phyloP scores from a whole-genome alignment of 1,284 basidiomycete species.

The Phylloboletellus chloephorus region DNA sequence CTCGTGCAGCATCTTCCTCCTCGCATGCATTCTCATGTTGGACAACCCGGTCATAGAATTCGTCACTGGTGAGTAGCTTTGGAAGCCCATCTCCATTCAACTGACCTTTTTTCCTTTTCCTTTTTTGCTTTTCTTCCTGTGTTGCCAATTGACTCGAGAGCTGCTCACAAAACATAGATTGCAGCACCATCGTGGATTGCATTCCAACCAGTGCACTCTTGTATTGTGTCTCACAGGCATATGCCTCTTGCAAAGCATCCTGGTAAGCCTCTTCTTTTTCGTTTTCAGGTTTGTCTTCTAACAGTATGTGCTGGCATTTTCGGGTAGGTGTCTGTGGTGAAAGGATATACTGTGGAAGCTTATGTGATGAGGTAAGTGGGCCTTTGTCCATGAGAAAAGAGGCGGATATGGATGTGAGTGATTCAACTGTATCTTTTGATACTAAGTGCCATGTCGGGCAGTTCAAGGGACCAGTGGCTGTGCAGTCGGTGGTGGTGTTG shows the following conservation, averaged over 20 bases:
- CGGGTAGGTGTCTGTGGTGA: slow-evolving; percentile 1
- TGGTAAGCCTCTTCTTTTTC: background rate
- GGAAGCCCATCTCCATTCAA: slow-evolving; percentile 1
- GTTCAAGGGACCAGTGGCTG: no score
- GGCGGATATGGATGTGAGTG: background rate
- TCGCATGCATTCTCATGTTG: no score
- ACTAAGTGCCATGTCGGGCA: background rate
- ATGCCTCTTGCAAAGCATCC: background rate
- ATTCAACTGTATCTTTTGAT: background rate
- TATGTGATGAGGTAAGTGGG: background rate
- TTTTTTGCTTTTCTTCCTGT: slow-evolving; percentile 3
- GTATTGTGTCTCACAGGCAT: background rate
- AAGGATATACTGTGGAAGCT: background rate
- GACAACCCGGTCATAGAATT: no score
- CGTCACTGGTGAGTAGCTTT: slow-evolving; percentile 2
- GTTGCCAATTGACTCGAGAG: slow-evolving; percentile 1
- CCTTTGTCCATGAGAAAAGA: slow-evolving; percentile 2
- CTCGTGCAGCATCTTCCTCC: no score
- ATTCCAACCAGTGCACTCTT: slow-evolving; percentile 1
- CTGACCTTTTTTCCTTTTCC: background rate
- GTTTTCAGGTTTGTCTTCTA: slow-evolving; percentile 1
- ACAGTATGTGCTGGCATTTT: background rate
- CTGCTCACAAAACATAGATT: slow-evolving; percentile 3
- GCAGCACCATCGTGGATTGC: slow-evolving; percentile 4
- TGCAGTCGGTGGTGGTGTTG: no score